Evolutionary conservation across 2,329 filamentous ascomycete species (phyloP).

Genomic region (Fusarium sp.): DNA sequence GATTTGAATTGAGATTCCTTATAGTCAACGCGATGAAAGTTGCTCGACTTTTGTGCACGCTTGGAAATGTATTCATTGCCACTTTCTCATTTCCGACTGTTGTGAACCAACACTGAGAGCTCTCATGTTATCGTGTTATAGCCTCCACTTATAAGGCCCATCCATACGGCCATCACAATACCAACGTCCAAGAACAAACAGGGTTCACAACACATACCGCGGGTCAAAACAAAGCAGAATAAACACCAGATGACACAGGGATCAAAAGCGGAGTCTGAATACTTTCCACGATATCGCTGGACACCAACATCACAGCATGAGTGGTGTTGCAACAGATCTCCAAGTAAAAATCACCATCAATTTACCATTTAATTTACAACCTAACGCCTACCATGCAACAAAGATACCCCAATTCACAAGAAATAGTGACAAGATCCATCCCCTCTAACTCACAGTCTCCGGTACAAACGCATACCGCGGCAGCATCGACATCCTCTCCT

Average conservation of each 20-base stretch:
- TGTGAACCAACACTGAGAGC: too few relatives aligned
- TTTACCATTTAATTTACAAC: slow-evolving; percentile 41
- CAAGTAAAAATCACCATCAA: slow-evolving; percentile 33
- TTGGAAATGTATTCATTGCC: fast-evolving
- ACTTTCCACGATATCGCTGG: neutral
- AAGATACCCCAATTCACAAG: slow-evolving; percentile 20
- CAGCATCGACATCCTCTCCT: slow-evolving; percentile 87
- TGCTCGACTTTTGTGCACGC: fast-evolving
- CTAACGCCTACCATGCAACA: slow-evolving; percentile 43
- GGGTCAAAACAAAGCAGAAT: neutral
- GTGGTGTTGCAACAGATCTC: neutral
- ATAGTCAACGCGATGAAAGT: fast-evolving
- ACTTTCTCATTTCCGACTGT: fast-evolving
- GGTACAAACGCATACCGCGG: slow-evolving; percentile 74
- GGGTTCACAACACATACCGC: neutral
- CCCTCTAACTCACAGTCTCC: slow-evolving; percentile 35
- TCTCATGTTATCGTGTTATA: fast-evolving
- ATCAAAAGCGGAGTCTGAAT: fast-evolving
- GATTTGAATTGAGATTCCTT: fast-evolving
- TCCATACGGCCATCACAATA: neutral
- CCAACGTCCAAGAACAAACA: neutral
- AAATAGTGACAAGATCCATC: neutral
- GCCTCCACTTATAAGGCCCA: neutral
- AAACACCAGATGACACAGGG: neutral
- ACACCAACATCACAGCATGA: neutral